Evolutionary conservation across 2,329 filamentous ascomycete species (phyloP).

Genomic region (Pezicula carpinea): DNA sequence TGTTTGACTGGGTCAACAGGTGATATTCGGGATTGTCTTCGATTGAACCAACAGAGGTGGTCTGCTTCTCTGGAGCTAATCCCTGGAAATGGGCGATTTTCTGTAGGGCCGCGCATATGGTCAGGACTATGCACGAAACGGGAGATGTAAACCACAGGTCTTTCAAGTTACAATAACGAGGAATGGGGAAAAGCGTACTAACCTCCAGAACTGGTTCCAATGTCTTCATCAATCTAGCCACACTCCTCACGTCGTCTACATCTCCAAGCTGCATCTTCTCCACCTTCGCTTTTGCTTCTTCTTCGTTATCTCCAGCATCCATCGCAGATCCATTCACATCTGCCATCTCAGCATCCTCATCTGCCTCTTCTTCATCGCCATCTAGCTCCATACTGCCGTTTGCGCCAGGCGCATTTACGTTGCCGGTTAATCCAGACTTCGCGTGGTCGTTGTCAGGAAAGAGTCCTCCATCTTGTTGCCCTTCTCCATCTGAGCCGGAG

Average conservation of each 20-base stretch:
- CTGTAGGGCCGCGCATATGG: constrained; percentile 53
- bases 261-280: constrained; percentile 75
- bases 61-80: constrained; percentile 59
- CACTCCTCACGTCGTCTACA: constrained; percentile 73
- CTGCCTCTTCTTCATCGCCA: constrained; percentile 53
- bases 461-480: constrained; percentile 46
- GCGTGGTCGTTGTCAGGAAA: constrained; percentile 38
- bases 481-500: constrained; percentile 71
- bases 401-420: constrained; percentile 28
- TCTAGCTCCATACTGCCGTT: constrained; percentile 53
- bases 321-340: constrained; percentile 37
- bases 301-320: constrained; percentile 56
- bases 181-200: constrained; percentile 37
- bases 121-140: constrained; percentile 62
- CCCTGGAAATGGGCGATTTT: constrained; percentile 76
- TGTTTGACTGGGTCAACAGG: constrained; percentile 82
- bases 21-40: constrained; percentile 92
- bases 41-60: constrained; percentile 70
- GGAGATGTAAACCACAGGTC: constrained; percentile 57
- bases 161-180: constrained; percentile 27
- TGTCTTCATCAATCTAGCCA: constrained; percentile 76
- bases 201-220: constrained; percentile 79
- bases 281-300: constrained; percentile 70
- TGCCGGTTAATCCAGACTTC: constrained; percentile 29
- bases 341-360: constrained; percentile 55